Evolutionary conservation across 306 rosid genomes (phyloP).

Genomic region (Citrullus mucosospermus): DNA sequence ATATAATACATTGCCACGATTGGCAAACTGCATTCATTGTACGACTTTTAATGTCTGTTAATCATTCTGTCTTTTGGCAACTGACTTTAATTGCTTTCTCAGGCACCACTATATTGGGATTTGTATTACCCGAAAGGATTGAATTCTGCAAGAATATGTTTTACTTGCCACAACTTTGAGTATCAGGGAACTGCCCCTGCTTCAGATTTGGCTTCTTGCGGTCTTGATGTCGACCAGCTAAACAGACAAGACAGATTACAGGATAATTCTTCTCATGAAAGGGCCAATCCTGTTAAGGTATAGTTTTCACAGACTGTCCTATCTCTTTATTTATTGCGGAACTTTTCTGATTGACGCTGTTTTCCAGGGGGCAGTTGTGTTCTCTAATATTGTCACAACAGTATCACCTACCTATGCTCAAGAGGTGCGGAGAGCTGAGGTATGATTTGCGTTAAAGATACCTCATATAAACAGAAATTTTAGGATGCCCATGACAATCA

Average conservation of each 20-base stretch:
- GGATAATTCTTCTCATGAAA: conserved; percentile 66
- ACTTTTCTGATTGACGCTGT: not conserved
- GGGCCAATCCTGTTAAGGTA: conserved; percentile 87
- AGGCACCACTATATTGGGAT: conserved; percentile 99
- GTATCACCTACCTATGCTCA: conserved; percentile 94
- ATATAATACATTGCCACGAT: conserved; percentile 97
- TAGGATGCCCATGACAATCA: not conserved
- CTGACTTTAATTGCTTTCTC: conserved; percentile 16
- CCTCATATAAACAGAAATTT: not conserved
- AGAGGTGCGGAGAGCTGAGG: conserved; percentile 92
- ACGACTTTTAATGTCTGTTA: conserved; percentile 21
- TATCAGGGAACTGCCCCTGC: conserved; percentile 88
- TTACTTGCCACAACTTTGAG: conserved; percentile 98
- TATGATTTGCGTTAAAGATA: conserved; percentile 15
- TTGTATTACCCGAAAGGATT: conserved; percentile 62
- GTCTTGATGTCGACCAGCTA: conserved; percentile 61
- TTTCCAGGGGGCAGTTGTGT: conserved; percentile 83
- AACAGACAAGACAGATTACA: conserved; percentile 88
- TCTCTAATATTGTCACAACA: conserved; percentile 91
- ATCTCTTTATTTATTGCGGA: not conserved
- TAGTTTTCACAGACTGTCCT: conserved; percentile 5
- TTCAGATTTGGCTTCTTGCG: conserved; percentile 68
- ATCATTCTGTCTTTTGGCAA: not conserved
- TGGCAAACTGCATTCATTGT: conserved; percentile 99
- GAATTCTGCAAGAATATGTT: conserved; percentile 89